A percentile compares a stretch with the other conserved stretches of the same genome.
Evolutionary conservation across 345 rosid species (phyloP).

Genomic region (Eucalyptus guilfoylei): DNA sequence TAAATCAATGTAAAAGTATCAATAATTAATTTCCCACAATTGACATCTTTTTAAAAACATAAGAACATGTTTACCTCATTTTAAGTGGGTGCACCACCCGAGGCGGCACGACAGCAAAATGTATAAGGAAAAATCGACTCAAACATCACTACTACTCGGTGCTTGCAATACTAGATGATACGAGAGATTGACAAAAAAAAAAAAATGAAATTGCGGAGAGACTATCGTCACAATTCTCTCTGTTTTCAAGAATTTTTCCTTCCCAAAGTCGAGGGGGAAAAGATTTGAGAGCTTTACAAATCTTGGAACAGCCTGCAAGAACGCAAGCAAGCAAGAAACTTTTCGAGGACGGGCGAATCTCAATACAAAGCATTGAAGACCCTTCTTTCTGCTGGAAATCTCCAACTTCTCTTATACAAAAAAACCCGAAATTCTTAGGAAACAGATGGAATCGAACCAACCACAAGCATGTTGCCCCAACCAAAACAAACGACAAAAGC

Average conservation of each 20-base stretch:
- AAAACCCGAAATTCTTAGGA: not conserved
- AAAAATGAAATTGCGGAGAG: not conserved
- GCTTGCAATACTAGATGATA: not conserved
- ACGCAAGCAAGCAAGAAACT: fast-evolving
- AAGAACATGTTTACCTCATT: not conserved
- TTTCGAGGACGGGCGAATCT: not conserved
- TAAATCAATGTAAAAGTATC: not conserved
- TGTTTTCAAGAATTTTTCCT: not conserved
- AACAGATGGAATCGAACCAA: not conserved
- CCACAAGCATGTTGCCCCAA: not conserved
- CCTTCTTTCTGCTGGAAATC: not conserved
- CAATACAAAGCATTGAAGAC: not conserved
- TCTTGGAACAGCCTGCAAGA: not conserved
- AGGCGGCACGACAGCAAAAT: not conserved
- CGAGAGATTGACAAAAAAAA: not conserved
- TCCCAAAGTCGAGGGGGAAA: not conserved
- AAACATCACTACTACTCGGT: not conserved
- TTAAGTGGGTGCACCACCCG: not conserved
- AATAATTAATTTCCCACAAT: not conserved
- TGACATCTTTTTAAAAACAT: fast-evolving
- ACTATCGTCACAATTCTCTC: not conserved
- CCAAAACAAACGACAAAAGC: not conserved
- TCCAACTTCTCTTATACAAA: not conserved
- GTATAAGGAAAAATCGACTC: fast-evolving
- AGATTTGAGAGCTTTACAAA: not conserved